Percentiles rank a stretch among this genome's conserved stretches.
phyloP scores from a whole-genome alignment of 345 rosid species.

The Bruguiera gymnorhiza region DNA sequence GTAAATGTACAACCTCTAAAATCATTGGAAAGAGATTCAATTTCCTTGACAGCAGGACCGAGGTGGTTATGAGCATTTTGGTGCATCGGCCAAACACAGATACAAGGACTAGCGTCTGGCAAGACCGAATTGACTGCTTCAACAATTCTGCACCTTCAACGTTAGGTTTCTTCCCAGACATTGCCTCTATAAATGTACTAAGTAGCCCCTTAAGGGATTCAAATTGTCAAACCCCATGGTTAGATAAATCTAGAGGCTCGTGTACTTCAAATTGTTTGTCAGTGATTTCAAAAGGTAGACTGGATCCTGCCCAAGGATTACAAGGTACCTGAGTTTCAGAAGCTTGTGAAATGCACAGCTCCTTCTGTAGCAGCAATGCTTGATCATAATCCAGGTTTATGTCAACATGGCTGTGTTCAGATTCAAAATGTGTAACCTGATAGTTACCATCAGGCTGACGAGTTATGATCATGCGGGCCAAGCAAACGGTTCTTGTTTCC shows the following conservation, averaged over 20 bases:
- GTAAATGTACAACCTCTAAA: conserved; percentile 32
- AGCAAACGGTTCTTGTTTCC: conserved; percentile 32
- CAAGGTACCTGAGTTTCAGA: conserved; percentile 11
- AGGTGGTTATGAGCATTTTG: conserved; percentile 38
- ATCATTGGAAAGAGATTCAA: conserved; percentile 18
- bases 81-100: conserved; percentile 36
- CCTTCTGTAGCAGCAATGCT: conserved; percentile 24
- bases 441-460: conserved; percentile 26
- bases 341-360: conserved; percentile 19
- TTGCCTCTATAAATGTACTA: conserved; percentile 28
- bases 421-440: conserved; percentile 27
- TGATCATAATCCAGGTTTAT: conserved; percentile 19
- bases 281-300: conserved; percentile 10
- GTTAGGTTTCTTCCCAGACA: conserved; percentile 42
- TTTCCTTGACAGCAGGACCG: conserved; percentile 14
- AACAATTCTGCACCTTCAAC: conserved; percentile 33
- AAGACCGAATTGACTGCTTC: conserved; percentile 33
- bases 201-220: conserved; percentile 37
- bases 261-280: conserved; percentile 10
- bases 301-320: conserved; percentile 16
- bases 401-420: conserved; percentile 28
- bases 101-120: conserved; percentile 28
- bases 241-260: conserved; percentile 32
- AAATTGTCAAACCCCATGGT: conserved; percentile 15
- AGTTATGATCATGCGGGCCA: conserved; percentile 29